Conservation (phyloP, 208 protist genomes). For the Trypanosoma mega region DNA sequence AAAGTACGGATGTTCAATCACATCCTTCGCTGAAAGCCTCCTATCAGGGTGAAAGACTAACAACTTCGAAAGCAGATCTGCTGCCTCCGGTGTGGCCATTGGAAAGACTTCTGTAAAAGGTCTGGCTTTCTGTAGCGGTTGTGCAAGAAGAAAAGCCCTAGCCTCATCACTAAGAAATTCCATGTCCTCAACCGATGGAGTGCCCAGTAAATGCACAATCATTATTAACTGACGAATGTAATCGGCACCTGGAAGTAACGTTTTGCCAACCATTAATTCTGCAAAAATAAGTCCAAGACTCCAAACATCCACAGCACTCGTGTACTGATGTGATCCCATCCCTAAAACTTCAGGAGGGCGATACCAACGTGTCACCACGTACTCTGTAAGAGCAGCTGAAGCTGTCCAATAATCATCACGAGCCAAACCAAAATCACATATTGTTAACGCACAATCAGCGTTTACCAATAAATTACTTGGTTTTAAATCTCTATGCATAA, state of each 20-base stretch:
- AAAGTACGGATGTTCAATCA: conserved; percentile 95
- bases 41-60: conserved; percentile 97
- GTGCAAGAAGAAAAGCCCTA: conserved; percentile 62
- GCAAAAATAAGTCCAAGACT: conserved; percentile 98
- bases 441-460: conserved; percentile 93
- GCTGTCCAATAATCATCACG: conserved; percentile 70
- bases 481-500: conserved; percentile 97
- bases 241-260: conserved; percentile 92
- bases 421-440: conserved; percentile 93
- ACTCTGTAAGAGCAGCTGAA: conserved; percentile 91
- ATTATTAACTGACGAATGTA: conserved; percentile 86
- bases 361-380: conserved; percentile 99
- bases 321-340: conserved; percentile 92
- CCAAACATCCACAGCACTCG: conserved; percentile 96
- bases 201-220: conserved; percentile 83
- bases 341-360: conserved; percentile 98
- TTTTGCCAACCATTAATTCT: conserved; percentile 97
- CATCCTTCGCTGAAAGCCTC: conserved; percentile 91
- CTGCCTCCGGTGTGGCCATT: conserved; percentile 90
- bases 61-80: conserved; percentile 93
- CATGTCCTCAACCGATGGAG: conserved; percentile 74
- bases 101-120: conserved; percentile 89
- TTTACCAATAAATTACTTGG: conserved; percentile 96
- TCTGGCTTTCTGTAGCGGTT: conserved; percentile 41
- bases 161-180: conserved; percentile 86